These are phyloP conservation scores for Cicer bijugum DNA, from an alignment of 306 rosid species.

Conservation along the genomic window DNA sequence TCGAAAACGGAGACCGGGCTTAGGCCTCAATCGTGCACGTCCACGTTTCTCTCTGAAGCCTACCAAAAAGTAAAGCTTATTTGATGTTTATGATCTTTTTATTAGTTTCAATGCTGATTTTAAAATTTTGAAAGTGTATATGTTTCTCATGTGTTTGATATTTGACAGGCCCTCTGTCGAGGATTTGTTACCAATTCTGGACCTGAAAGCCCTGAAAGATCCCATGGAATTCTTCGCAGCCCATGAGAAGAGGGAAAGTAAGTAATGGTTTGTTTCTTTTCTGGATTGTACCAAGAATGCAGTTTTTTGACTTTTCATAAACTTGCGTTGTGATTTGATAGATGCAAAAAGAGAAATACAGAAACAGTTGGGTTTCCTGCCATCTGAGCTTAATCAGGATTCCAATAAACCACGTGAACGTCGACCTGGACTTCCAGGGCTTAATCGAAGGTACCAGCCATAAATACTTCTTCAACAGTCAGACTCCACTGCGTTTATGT, in stretches of 20 bases:
- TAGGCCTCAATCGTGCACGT: conserved; percentile 71
- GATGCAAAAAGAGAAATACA: conserved; percentile 80
- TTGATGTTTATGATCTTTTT: neutral
- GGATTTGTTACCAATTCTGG: conserved; percentile 57
- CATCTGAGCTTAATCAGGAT: conserved; percentile 52
- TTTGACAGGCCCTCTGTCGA: conserved; percentile 59
- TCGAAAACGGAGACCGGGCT: conserved; percentile 70
- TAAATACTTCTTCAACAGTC: conserved; percentile 21
- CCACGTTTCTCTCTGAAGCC: conserved; percentile 73
- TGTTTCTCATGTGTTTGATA: conserved; percentile 13
- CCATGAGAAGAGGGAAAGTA: conserved; percentile 71
- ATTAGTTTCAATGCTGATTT: neutral
- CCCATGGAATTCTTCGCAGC: conserved; percentile 70
- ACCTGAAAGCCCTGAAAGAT: conserved; percentile 61
- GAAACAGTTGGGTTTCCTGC: conserved; percentile 58
- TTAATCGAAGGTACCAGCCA: conserved; percentile 50
- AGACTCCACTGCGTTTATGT: conserved; percentile 12
- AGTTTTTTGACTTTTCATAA: conserved; percentile 27
- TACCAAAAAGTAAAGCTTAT: conserved; percentile 51
- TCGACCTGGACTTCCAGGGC: conserved; percentile 74
- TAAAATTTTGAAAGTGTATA: neutral
- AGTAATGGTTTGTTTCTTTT: conserved; percentile 37
- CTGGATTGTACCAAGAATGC: conserved; percentile 11
- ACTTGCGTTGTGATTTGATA: conserved; percentile 49
- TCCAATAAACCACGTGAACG: conserved; percentile 56